Evolutionary conservation across 164 flowering plant genomes (phyloP).

Genomic region (Santalum album): DNA sequence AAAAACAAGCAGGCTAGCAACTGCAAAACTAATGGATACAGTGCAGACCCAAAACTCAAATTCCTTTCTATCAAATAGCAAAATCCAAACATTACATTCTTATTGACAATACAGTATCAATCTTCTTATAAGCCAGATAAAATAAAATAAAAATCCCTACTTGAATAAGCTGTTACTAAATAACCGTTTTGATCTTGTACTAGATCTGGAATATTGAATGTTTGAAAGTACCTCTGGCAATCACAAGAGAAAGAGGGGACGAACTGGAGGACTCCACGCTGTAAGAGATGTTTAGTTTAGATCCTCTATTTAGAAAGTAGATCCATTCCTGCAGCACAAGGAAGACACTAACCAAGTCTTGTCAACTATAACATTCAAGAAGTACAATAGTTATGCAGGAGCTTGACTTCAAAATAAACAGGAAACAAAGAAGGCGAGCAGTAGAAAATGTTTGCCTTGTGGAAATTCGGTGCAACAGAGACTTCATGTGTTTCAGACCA

Average conservation of each 20-base stretch:
- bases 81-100: too few relatives aligned
- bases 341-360: slow-evolving; percentile 1
- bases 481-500: slow-evolving; percentile 41
- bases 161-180: too few relatives aligned
- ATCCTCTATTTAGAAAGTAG: slow-evolving; percentile 46
- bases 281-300: slow-evolving; percentile 40
- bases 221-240: too few relatives aligned
- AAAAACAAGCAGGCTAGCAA: too few relatives aligned
- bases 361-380: slow-evolving; percentile 1
- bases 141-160: too few relatives aligned
- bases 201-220: too few relatives aligned
- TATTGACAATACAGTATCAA: too few relatives aligned
- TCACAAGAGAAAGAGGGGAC: slow-evolving; percentile 35
- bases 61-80: too few relatives aligned
- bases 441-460: slow-evolving; percentile 26
- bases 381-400: neutral
- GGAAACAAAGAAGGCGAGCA: neutral
- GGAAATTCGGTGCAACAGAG: slow-evolving; percentile 22
- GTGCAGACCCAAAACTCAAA: too few relatives aligned
- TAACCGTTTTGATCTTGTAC: too few relatives aligned
- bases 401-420: neutral
- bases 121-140: too few relatives aligned
- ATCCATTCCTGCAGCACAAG: slow-evolving; percentile 48
- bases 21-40: too few relatives aligned
- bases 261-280: slow-evolving; percentile 27